These are phyloP conservation scores for Dictyostelium firmibasis DNA, from an alignment of 78 protist species.

Conservation along the genomic window DNA sequence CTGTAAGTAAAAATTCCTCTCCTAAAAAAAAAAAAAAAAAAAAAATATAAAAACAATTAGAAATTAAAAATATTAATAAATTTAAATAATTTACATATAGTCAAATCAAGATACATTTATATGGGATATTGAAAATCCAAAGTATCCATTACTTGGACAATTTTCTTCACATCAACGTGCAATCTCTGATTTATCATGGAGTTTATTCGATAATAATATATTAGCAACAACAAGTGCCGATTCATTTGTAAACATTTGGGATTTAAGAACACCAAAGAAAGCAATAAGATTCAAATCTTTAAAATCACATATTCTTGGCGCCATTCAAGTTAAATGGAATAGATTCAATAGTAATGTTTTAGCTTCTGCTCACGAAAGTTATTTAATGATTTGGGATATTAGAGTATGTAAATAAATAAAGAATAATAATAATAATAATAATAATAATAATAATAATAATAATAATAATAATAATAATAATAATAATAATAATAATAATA, in stretches of 20 bases:
- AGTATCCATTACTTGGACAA: conserved; percentile 55
- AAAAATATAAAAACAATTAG: neutral
- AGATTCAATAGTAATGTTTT: conserved; percentile 50
- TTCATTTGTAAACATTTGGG: conserved; percentile 74
- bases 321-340: conserved; percentile 81
- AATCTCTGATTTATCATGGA: conserved; percentile 71
- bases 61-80: neutral
- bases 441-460: too few relatives aligned
- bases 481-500: too few relatives aligned
- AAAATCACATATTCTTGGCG: conserved; percentile 57
- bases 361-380: conserved; percentile 80
- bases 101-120: conserved; percentile 57
- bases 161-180: conserved; percentile 58
- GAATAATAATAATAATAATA: too few relatives aligned
- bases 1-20: conserved; percentile 31
- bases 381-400: conserved; percentile 81
- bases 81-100: neutral
- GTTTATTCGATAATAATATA: conserved; percentile 68
- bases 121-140: conserved; percentile 58
- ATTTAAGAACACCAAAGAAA: conserved; percentile 69
- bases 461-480: too few relatives aligned
- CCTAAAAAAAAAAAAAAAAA: neutral
- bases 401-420: conserved; percentile 33
- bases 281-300: conserved; percentile 50
- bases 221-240: conserved; percentile 75